A percentile compares a stretch with the other conserved stretches of the same genome.
Conservation (phyloP, 2,329 filamentous ascomycete species). For the Colletotrichum euphorbiae region DNA sequence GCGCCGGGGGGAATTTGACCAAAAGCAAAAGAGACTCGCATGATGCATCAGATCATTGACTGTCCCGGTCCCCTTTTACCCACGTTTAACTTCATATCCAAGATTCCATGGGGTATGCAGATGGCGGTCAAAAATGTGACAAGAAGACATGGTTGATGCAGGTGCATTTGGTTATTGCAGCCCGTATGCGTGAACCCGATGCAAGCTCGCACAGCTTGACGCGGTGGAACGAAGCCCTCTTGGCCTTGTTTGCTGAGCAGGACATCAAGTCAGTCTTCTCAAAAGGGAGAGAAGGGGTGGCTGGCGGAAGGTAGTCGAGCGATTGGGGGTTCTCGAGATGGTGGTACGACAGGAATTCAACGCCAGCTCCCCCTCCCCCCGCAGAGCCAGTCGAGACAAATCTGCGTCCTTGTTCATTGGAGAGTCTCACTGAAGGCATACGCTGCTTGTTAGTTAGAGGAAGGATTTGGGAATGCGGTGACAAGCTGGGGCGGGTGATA, state of each 20-base stretch:
- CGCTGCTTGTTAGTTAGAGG: conserved; percentile 9
- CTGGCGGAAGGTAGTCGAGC: conserved; percentile 22
- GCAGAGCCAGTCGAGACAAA: conserved; percentile 35
- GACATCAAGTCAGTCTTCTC: conserved; percentile 16
- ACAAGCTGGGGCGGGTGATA: conserved; percentile 12
- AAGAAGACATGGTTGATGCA: conserved; percentile 39
- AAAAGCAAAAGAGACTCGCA: conserved; percentile 7
- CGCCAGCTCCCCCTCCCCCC: conserved; percentile 23
- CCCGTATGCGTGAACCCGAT: conserved; percentile 34
- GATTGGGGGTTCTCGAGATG: conserved; percentile 9
- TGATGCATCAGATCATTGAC: background rate
- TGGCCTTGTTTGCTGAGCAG: conserved; percentile 35
- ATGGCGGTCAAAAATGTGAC: conserved; percentile 40
- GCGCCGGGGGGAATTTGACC: conserved; percentile 14
- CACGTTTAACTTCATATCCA: conserved; percentile 36
- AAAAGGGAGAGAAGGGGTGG: conserved; percentile 9
- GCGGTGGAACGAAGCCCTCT: conserved; percentile 30
- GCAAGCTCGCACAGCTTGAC: conserved; percentile 30
- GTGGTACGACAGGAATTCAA: conserved; percentile 31
- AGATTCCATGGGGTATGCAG: conserved; percentile 14
- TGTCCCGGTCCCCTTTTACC: conserved; percentile 12
- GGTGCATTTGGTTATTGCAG: conserved; percentile 33
- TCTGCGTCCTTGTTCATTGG: conserved; percentile 10
- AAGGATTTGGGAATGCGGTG: conserved; percentile 2
- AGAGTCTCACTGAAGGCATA: conserved; percentile 6